These are phyloP conservation scores for Hirsutella thompsonii DNA, from an alignment of 2,329 filamentous ascomycete genomes.

Conservation along the genomic window DNA sequence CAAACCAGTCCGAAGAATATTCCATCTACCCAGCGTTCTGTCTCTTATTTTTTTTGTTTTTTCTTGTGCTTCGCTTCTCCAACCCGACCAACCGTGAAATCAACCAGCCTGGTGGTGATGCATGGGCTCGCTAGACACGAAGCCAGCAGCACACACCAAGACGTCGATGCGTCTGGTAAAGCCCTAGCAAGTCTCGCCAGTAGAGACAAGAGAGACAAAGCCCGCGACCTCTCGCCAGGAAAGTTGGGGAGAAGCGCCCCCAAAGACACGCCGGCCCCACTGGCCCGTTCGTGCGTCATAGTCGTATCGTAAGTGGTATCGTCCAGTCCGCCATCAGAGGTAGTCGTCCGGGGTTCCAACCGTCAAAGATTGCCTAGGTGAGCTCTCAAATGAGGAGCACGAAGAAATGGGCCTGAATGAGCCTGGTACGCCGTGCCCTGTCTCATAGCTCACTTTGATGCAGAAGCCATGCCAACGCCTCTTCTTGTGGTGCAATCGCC, in stretches of 20 bases:
- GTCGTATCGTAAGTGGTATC: constrained; percentile 23
- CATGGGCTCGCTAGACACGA: neutral
- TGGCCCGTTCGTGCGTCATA: constrained; percentile 14
- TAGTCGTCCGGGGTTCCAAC: constrained; percentile 12
- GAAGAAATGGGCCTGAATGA: constrained; percentile 7
- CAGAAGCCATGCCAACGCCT: constrained; percentile 5
- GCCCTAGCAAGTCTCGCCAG: neutral
- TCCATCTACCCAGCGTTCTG: constrained; percentile 7
- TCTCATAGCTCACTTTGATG: constrained; percentile 2
- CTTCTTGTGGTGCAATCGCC: constrained; percentile 2
- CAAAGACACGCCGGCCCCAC: neutral
- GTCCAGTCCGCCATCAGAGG: constrained; percentile 13
- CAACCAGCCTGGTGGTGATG: neutral
- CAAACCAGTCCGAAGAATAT: constrained; percentile 6
- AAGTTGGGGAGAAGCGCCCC: neutral
- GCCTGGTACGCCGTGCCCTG: constrained; percentile 1
- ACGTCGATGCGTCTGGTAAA: neutral
- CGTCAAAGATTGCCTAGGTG: constrained; percentile 5
- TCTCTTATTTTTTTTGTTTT: constrained; percentile 13
- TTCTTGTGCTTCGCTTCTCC: constrained; percentile 10
- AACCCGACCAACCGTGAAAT: neutral
- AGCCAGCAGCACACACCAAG: neutral
- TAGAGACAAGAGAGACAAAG: neutral
- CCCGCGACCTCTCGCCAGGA: neutral
- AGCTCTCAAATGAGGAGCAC: constrained; percentile 3